These are phyloP conservation scores for Trifolium pratense DNA, from an alignment of 306 rosid genomes.

Conservation along the genomic window DNA sequence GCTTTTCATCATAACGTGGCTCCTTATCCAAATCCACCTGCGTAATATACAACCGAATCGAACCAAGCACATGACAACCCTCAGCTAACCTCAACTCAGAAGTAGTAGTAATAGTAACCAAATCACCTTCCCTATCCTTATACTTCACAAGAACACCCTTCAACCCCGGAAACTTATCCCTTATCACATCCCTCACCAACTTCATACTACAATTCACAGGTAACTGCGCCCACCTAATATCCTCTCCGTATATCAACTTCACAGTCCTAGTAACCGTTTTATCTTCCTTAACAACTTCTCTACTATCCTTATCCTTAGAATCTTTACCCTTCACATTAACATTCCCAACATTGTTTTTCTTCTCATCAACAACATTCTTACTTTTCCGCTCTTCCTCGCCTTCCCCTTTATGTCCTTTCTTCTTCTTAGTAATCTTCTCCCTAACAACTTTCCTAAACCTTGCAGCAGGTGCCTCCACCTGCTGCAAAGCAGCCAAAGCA, in stretches of 20 bases:
- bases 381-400: constrained; percentile 48
- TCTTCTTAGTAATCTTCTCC: constrained; percentile 63
- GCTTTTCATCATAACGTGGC: constrained; percentile 63
- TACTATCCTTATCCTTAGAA: background rate
- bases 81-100: constrained; percentile 77
- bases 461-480: constrained; percentile 39
- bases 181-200: constrained; percentile 65
- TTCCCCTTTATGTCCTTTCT: constrained; percentile 54
- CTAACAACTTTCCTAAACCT: constrained; percentile 62
- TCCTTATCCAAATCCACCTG: constrained; percentile 68
- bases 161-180: constrained; percentile 73
- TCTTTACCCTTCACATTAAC: constrained; percentile 44
- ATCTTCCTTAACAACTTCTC: constrained; percentile 45
- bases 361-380: constrained; percentile 50
- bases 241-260: constrained; percentile 87
- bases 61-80: constrained; percentile 59
- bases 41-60: constrained; percentile 64
- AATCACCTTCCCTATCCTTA: constrained; percentile 86
- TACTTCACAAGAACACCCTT: constrained; percentile 86
- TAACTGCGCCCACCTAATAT: constrained; percentile 83
- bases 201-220: constrained; percentile 75
- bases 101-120: constrained; percentile 79
- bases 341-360: constrained; percentile 43
- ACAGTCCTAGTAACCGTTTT: constrained; percentile 66
- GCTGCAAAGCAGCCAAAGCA: constrained; percentile 52